These are phyloP conservation scores for Aspergillus candidus DNA, from an alignment of 2,329 filamentous ascomycete species.

Conservation along the genomic window DNA sequence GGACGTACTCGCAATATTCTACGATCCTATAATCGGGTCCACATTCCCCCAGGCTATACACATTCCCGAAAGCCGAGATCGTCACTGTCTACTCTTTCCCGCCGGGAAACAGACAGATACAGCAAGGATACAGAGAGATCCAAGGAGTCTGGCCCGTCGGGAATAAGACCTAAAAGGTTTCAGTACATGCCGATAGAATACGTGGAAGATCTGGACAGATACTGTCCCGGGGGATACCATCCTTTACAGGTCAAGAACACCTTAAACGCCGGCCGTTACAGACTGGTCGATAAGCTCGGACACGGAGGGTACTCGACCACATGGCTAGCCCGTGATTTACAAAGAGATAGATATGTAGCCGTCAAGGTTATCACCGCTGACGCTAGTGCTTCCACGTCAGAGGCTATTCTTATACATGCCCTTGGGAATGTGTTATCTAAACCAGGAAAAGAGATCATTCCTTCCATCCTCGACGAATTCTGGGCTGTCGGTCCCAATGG, in stretches of 20 bases:
- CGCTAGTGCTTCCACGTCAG: slow-evolving; percentile 2
- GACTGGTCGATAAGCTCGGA: slow-evolving; percentile 12
- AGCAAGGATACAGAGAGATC: background rate
- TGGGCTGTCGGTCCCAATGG: slow-evolving; percentile 17
- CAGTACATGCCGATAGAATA: slow-evolving; percentile 15
- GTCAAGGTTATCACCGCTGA: slow-evolving; percentile 31
- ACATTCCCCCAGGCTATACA: background rate
- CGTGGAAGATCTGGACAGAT: slow-evolving; percentile 14
- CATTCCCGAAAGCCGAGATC: slow-evolving; percentile 4
- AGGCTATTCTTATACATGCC: slow-evolving; percentile 9
- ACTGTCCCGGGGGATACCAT: slow-evolving; percentile 5
- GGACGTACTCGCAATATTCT: background rate
- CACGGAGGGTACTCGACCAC: slow-evolving; percentile 24
- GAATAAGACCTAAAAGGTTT: slow-evolving; percentile 5
- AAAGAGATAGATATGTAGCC: slow-evolving; percentile 23
- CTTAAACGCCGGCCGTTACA: slow-evolving; percentile 9
- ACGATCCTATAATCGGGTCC: background rate
- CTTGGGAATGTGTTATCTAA: slow-evolving; percentile 2
- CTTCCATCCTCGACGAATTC: slow-evolving; percentile 22
- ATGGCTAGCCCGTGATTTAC: slow-evolving; percentile 30
- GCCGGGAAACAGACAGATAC: background rate
- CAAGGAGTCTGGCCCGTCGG: slow-evolving; percentile 5
- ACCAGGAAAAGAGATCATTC: slow-evolving; percentile 12
- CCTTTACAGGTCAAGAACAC: slow-evolving; percentile 5
- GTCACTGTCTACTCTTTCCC: slow-evolving; percentile 1